Percentiles rank a stretch among this genome's conserved stretches.
Conservation (phyloP, 352 stramenopile species). For the Phytophthora gonapodyides region DNA sequence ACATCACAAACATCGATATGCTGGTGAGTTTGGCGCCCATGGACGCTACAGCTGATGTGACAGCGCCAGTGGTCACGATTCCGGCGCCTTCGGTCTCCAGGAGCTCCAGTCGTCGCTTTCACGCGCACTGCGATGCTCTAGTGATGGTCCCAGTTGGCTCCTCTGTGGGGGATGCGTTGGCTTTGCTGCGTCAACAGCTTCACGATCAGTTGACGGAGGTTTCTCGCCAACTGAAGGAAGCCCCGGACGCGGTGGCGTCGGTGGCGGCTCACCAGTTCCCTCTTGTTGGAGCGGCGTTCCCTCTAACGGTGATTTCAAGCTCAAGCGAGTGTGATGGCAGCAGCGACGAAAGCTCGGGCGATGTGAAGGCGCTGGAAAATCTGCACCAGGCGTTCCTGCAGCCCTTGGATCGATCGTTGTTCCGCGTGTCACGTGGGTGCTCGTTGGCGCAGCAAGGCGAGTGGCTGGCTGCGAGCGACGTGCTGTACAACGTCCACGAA, state of each 20-base stretch:
- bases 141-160: slow-evolving; percentile 42
- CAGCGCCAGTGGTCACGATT: slow-evolving; percentile 44
- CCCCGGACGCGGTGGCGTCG: slow-evolving; percentile 4
- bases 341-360: slow-evolving; percentile 18
- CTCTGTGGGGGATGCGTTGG: slow-evolving; percentile 10
- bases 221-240: slow-evolving; percentile 21
- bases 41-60: slow-evolving; percentile 3
- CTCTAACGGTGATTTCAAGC: slow-evolving; percentile 39
- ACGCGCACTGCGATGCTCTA: slow-evolving; percentile 46
- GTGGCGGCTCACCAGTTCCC: slow-evolving; percentile 53
- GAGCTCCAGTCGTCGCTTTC: slow-evolving; percentile 11
- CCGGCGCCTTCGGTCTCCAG: slow-evolving; percentile 26
- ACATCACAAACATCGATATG: slow-evolving; percentile 54
- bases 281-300: slow-evolving; percentile 52
- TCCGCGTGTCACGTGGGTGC: slow-evolving; percentile 41
- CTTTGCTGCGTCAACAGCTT: slow-evolving; percentile 32
- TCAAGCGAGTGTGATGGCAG: slow-evolving; percentile 3
- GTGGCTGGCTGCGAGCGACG: slow-evolving; percentile 41
- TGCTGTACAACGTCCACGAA: slow-evolving; percentile 76
- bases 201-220: slow-evolving; percentile 37
- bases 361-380: slow-evolving; percentile 23
- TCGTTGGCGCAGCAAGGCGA: slow-evolving; percentile 46
- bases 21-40: slow-evolving; percentile 43
- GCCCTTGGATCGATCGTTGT: slow-evolving; percentile 45
- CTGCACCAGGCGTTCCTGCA: slow-evolving; percentile 52